Base-by-base conservation (phyloP, 202 grass and related monocot species). In the Schoenoplectus triqueter region DNA sequence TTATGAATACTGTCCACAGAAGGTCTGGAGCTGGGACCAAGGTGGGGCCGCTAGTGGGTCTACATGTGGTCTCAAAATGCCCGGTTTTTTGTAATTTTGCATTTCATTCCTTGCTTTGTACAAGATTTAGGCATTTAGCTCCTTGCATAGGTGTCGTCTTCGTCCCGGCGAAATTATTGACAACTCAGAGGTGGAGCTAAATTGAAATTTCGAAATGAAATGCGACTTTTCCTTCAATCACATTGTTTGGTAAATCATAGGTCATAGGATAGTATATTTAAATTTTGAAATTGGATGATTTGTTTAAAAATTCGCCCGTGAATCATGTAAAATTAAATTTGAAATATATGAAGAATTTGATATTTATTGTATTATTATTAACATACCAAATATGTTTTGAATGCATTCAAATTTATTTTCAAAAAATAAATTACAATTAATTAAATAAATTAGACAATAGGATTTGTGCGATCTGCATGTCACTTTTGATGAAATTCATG, bases 11-110 rank as follows among this genome's bases (percentile, higher is more conserved):
- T 3, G 3, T 10, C 11, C 10, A 75, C 10, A 75, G 1, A 14
- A 52, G 13, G 39, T 31, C 48, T 39, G 1, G 2, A 39, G 10
- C 1, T 45, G 71, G 71, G 71, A 22, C 71, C 71, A 74, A 31
- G 17, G 70, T 18, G 5, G 46, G 46, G 46, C 8, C 0, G 3
- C 47, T 52, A 1, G 51, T 10, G 57, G 60, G 78, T 18, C 54
- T 64, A 9, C 55, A 18, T 80, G 78, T 80, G 59, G 77, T 46
- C n/a, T 47, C 60, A 17, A 80, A 48, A 17, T 62, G 54, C 46
- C 60, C 17, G 2, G 1, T 54, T 13, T 64, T 54, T 55, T 55
- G 72, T 56, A 75, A 56, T 39, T 55, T 55, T 22, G 72, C 47
- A 75, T 39, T 6, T 45, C 9, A 39, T 75, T 75, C 20, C 72